Percentiles rank a stretch among this genome's conserved stretches.
Conservation (phyloP, 225 moss, liverwort and hornwort species). For the Climacium dendroides region DNA sequence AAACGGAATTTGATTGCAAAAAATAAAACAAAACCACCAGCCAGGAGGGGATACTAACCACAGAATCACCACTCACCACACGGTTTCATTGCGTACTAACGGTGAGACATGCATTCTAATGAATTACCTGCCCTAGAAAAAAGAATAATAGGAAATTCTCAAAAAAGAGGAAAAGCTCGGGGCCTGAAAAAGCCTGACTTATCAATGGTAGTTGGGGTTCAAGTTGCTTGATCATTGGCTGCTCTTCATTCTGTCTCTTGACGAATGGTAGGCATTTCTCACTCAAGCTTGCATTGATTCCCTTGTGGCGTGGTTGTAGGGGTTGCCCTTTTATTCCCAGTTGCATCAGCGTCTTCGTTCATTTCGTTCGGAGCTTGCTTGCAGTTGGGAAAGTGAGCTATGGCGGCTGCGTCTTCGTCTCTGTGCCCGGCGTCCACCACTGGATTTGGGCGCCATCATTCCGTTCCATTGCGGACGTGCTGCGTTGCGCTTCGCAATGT, state of each 20-base stretch:
- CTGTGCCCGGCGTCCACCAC: background rate
- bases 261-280: background rate
- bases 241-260: background rate
- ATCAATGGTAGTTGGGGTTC: background rate
- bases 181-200: background rate
- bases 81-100: background rate
- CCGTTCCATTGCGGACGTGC: background rate
- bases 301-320: background rate
- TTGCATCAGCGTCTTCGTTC: background rate
- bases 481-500: background rate
- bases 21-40: no score
- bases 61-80: no score
- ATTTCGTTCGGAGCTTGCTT: background rate
- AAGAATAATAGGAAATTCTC: background rate
- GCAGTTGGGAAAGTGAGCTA: background rate
- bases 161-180: background rate
- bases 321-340: background rate
- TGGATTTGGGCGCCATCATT: background rate
- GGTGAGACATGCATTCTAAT: background rate
- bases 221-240: background rate
- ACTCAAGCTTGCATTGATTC: background rate
- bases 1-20: no score
- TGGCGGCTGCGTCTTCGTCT: conserved; percentile 8
- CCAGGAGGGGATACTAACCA: no score
- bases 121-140: background rate